These are phyloP conservation scores for Calonectria montana DNA, from an alignment of 2,329 filamentous ascomycete genomes.

Conservation along the genomic window DNA sequence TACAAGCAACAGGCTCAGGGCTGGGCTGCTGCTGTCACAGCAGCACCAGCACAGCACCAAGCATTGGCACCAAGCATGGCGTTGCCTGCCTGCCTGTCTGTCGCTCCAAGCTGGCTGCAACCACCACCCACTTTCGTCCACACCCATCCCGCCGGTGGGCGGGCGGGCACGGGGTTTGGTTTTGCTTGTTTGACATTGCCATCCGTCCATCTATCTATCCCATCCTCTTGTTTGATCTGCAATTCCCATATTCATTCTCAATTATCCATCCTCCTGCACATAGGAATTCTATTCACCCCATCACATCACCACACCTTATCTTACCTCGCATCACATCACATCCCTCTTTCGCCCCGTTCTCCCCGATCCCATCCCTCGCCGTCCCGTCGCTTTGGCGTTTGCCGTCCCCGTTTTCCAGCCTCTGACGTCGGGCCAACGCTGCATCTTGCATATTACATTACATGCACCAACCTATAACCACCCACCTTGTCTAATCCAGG, in stretches of 20 bases:
- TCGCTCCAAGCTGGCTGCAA: conserved; percentile 2
- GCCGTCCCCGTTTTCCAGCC: background rate
- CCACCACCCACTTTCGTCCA: background rate
- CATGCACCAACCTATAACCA: background rate
- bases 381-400: conserved; percentile 2
- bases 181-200: background rate
- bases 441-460: conserved; percentile 25
- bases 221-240: too few species aligned
- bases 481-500: background rate
- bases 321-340: background rate
- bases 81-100: background rate
- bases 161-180: background rate
- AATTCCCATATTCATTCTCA: too few species aligned
- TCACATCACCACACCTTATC: background rate
- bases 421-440: conserved; percentile 13
- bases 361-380: conserved; percentile 17
- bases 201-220: conserved; percentile 4
- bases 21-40: background rate
- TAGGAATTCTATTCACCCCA: conserved; percentile 9
- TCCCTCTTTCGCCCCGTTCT: background rate
- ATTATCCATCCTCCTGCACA: conserved; percentile 7
- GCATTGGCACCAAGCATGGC: background rate
- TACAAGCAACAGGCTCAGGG: background rate
- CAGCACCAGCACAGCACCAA: background rate
- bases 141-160: background rate